phyloP scores from a whole-genome alignment of 2,329 filamentous ascomycete genomes.

The Aureobasidium sp. region DNA sequence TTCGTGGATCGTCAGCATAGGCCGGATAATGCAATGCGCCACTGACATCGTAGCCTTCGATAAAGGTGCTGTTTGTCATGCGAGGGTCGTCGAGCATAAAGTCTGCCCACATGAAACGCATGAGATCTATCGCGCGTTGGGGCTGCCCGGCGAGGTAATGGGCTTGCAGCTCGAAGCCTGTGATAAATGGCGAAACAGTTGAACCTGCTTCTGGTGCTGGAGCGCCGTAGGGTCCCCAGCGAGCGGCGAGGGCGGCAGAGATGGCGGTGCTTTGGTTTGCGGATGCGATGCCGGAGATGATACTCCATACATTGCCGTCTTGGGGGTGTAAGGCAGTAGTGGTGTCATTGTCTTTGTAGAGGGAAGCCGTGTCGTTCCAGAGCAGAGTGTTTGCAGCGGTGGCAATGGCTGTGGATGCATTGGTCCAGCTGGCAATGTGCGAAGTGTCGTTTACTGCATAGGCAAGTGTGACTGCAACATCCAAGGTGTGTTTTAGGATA shows the following conservation, averaged over 20 bases:
- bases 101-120: slow-evolving; percentile 43
- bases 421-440: slow-evolving; percentile 36
- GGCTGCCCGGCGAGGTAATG: slow-evolving; percentile 38
- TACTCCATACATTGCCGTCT: slow-evolving; percentile 39
- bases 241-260: slow-evolving; percentile 26
- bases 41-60: slow-evolving; percentile 44
- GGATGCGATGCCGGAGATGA: slow-evolving; percentile 33
- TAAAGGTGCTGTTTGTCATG: slow-evolving; percentile 48
- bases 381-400: slow-evolving; percentile 40
- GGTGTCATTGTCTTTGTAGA: slow-evolving; percentile 50
- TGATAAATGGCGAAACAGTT: slow-evolving; percentile 43
- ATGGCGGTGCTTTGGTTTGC: slow-evolving; percentile 28
- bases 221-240: slow-evolving; percentile 41
- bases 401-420: slow-evolving; percentile 36
- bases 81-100: slow-evolving; percentile 50
- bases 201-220: slow-evolving; percentile 42
- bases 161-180: slow-evolving; percentile 41
- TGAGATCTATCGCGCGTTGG: slow-evolving; percentile 36
- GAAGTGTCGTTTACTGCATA: slow-evolving; percentile 39
- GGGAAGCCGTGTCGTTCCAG: slow-evolving; percentile 43
- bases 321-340: slow-evolving; percentile 43
- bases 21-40: slow-evolving; percentile 45
- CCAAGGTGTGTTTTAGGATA: slow-evolving; percentile 46
- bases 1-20: slow-evolving; percentile 42
- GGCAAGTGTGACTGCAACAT: slow-evolving; percentile 47